Percentiles rank a stretch among this genome's conserved stretches.
Conservation (phyloP, 257 asterid species). For the Marsdenia floribunda region DNA sequence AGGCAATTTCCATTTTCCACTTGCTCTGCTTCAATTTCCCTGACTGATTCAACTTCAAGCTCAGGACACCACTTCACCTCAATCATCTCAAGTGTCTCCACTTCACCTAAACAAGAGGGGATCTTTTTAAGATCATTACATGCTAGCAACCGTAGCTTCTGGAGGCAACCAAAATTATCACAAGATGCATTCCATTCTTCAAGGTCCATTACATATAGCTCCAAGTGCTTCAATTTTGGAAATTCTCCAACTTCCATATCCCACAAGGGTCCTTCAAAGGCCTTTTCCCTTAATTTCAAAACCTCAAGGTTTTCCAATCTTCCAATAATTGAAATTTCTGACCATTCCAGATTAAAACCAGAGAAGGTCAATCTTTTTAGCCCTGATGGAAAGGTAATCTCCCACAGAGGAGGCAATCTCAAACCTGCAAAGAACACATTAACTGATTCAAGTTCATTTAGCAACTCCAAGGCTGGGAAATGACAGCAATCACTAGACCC, state of each 20-base stretch:
- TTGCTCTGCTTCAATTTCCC: too few species aligned
- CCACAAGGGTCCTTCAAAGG: not conserved
- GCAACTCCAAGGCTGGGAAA: not conserved
- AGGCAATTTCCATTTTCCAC: too few species aligned
- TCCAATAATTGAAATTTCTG: not conserved
- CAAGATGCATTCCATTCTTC: not conserved
- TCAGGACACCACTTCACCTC: not conserved
- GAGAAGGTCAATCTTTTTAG: not conserved
- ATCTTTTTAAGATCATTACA: not conserved
- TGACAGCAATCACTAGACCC: not conserved
- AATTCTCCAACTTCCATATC: not conserved
- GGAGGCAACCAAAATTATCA: not conserved
- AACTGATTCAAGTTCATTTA: conserved; percentile 4
- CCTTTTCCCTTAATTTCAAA: not conserved
- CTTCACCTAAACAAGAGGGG: not conserved
- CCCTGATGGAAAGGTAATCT: not conserved
- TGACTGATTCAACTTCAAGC: too few species aligned
- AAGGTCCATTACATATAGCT: not conserved
- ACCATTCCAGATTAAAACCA: not conserved
- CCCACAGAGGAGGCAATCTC: not conserved
- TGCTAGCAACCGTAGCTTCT: not conserved
- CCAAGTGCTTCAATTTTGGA: not conserved
- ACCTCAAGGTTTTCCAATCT: not conserved
- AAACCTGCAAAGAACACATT: not conserved
- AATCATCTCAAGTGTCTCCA: not conserved